Base-by-base conservation (phyloP, 176 grass and related monocot species). In the Bothriochloa decipiens region DNA sequence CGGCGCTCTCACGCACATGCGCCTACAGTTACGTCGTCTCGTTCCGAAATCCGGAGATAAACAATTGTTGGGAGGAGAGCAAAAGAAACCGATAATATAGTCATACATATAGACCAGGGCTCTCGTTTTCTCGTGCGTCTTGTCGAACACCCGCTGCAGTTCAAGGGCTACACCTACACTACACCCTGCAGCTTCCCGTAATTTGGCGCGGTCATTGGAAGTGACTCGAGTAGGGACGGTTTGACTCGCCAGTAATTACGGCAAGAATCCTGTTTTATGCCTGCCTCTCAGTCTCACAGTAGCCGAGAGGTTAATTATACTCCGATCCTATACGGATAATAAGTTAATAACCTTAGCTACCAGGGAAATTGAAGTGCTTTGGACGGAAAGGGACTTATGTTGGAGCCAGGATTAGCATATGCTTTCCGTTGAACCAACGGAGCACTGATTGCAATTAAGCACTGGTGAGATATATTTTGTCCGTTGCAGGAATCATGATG, bases 381-480 rank as follows among this genome's bases (percentile, higher is more conserved):
- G 42, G 52, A 75, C 81, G 25, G 70, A 70, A 79, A 80, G 58
- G 52, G 50, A 76, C 75, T 70, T 80, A 62, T 17, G 70, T 33
- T 16, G 18, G 61, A 43, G 35, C 35, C 35, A 36, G 40, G 65
- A 25, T 83, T 87, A 55, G 75, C 65, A 20, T 52, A 55, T 80
- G 27, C 62, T 83, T 84, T 76, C 75, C 68, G 76, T 91, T 50
- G 4, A 83, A 41, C 61, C 15, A 66, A 87, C 68, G 76, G 75
- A 53, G 36, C 12, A 43, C 13, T 46, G 4, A 28, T 52, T 78
- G 72, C 29, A 32, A 32, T 32, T 36, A 76, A 58, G 29, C 23
- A 27, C 17, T 69, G 39, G 70, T 23, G 55, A 60, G 55, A 58
- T 32, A 32, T 32, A 32, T 52, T 87, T 76, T 64, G 69, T 62